Percentiles rank a stretch among this genome's conserved stretches.
Evolutionary conservation across 345 rosid genomes (phyloP).

Genomic region (Rubroshorea leprosula): DNA sequence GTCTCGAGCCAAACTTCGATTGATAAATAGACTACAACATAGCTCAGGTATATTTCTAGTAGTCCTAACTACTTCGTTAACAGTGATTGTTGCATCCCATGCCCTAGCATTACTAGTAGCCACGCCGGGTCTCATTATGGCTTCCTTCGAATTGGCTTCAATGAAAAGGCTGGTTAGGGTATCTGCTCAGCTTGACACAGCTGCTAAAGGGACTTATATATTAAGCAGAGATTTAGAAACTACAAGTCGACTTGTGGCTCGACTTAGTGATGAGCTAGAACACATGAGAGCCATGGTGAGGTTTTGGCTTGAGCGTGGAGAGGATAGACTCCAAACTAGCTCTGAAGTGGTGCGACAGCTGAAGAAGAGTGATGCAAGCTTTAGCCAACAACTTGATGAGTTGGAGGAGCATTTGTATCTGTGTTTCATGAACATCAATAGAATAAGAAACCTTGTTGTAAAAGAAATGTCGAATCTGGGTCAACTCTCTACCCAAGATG

Average conservation of each 20-base stretch:
- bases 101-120: slow-evolving; percentile 64
- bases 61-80: slow-evolving; percentile 55
- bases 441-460: slow-evolving; percentile 61
- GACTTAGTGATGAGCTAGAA: slow-evolving; percentile 61
- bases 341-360: slow-evolving; percentile 49
- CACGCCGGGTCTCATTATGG: slow-evolving; percentile 43
- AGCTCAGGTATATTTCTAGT: slow-evolving; percentile 56
- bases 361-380: slow-evolving; percentile 39
- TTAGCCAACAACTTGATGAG: slow-evolving; percentile 60
- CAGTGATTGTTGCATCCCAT: slow-evolving; percentile 55
- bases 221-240: slow-evolving; percentile 68
- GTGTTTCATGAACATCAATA: slow-evolving; percentile 76
- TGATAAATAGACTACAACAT: slow-evolving; percentile 31
- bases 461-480: slow-evolving; percentile 39
- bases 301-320: slow-evolving; percentile 50
- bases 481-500: slow-evolving; percentile 8
- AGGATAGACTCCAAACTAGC: slow-evolving; percentile 34
- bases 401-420: slow-evolving; percentile 76
- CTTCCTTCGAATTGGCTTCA: slow-evolving; percentile 31
- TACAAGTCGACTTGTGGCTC: slow-evolving; percentile 50
- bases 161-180: slow-evolving; percentile 32
- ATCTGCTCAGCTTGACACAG: slow-evolving; percentile 51
- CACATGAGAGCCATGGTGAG: slow-evolving; percentile 39
- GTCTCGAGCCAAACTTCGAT: slow-evolving; percentile 37
- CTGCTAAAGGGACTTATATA: slow-evolving; percentile 79